phyloP scores from a whole-genome alignment of 495 filamentous ascomycete genomes.

The Aspergillus avenaceus region DNA sequence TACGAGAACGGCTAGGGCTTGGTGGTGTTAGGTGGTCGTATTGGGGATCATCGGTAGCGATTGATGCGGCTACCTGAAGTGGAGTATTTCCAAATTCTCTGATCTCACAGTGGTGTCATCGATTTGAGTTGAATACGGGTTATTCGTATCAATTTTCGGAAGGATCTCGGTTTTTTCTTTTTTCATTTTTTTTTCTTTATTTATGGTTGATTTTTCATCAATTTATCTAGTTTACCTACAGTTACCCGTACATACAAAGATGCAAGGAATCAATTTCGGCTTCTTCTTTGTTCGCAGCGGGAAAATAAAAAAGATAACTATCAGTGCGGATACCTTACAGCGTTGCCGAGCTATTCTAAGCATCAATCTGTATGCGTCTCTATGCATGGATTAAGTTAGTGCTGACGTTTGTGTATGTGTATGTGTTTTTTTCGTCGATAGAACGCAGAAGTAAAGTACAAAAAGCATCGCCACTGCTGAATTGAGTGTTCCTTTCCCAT shows the following conservation, averaged over 20 bases:
- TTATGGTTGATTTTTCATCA: constrained; percentile 2
- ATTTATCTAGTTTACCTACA: neutral
- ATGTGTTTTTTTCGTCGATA: too few relatives aligned
- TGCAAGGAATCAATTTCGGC: too few relatives aligned
- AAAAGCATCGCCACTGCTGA: neutral
- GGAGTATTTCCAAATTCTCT: neutral
- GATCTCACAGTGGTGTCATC: neutral
- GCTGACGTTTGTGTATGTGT: neutral
- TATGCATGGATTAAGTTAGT: neutral
- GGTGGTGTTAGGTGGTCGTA: too few relatives aligned
- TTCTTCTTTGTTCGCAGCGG: neutral
- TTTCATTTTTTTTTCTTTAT: constrained; percentile 1
- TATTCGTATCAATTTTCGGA: neutral
- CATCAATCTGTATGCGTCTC: neutral
- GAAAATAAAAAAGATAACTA: neutral
- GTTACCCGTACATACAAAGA: neutral
- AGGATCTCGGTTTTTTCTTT: constrained; percentile 1
- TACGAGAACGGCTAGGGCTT: too few relatives aligned
- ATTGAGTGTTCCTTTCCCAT: neutral
- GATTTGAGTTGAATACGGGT: too few relatives aligned
- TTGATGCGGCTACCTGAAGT: too few relatives aligned
- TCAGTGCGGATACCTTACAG: neutral
- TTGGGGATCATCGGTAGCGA: too few relatives aligned
- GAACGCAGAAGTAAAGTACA: too few relatives aligned
- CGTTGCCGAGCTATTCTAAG: neutral